Evolutionary conservation across 345 rosid genomes (phyloP), one percentile per base, ranked within the genome.

Genomic region (Viola odorata): DNA sequence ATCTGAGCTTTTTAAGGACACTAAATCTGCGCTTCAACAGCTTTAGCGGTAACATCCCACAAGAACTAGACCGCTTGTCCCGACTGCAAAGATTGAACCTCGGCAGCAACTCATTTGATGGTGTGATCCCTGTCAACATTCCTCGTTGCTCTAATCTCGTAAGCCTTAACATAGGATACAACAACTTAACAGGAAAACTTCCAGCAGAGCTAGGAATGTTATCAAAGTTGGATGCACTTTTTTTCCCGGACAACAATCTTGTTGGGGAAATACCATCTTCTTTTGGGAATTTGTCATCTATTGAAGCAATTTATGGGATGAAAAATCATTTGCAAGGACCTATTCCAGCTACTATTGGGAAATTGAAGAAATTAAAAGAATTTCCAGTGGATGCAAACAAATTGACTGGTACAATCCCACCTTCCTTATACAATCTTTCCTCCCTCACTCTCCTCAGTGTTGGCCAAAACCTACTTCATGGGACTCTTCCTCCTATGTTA

Each of bases 281-380:
- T 16, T 42, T 50, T 7, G 70, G 63, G 6, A 76, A 76, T 53
- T 41, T 72, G 37, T 63, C 80, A 0, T 72, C 65, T 9, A 58
- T 76, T 3, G 6, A 6, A 0, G 4, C 0, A 5, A 7, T 76
- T 0, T 12, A n/a, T 37, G 16, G 55, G 13, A 0, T 14, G 39
- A 32, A 49, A 14, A 61, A 66, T 11, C 7, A 65, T 50, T 55
- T 62, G 59, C 3, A 15, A 7, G 79, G 76, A 13, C 55, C 10
- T n/a, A 63, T 75, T 55, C 76, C 76, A 16, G 45, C 36, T 0
- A 38, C 38, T 7, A 4, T 75, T 0, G 65, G 64, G 8, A 52
- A 54, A 39, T 15, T 68, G 45, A 55, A 12, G n/a, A n/a, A n/a
- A n/a, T n/a, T n/a, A n/a, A n/a, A n/a, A n/a, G n/a, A n/a, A n/a